These are phyloP conservation scores for Chalaropsis thielavioides DNA, from an alignment of 2,329 filamentous ascomycete genomes.

Conservation along the genomic window DNA sequence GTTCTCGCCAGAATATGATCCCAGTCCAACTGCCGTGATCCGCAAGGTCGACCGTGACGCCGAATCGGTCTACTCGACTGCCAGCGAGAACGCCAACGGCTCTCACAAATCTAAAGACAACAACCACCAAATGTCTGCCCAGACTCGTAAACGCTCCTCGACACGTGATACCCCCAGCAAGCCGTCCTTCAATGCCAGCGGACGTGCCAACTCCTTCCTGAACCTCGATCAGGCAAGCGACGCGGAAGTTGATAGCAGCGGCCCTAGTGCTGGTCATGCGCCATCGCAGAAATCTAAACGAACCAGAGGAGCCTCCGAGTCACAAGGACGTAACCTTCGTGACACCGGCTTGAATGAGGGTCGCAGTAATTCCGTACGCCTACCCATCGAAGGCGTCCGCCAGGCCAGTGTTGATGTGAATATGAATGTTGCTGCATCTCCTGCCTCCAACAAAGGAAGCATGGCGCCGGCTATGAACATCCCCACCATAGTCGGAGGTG, in stretches of 20 bases:
- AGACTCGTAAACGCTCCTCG: slow-evolving; percentile 7
- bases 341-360: slow-evolving; percentile 24
- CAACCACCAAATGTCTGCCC: not conserved
- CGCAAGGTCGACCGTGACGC: slow-evolving; percentile 42
- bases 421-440: slow-evolving; percentile 29
- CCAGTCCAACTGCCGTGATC: slow-evolving; percentile 56
- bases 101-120: not conserved
- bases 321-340: not conserved
- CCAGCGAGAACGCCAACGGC: slow-evolving; percentile 10
- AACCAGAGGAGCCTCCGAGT: slow-evolving; percentile 4
- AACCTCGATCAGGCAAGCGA: slow-evolving; percentile 36
- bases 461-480: slow-evolving; percentile 15
- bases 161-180: slow-evolving; percentile 27
- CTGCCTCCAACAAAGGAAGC: slow-evolving; percentile 26
- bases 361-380: slow-evolving; percentile 27
- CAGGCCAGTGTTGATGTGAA: slow-evolving; percentile 26
- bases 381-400: slow-evolving; percentile 31
- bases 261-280: not conserved
- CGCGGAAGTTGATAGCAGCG: slow-evolving; percentile 27
- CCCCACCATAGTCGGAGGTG: slow-evolving; percentile 33
- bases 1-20: slow-evolving; percentile 64
- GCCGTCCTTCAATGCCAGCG: slow-evolving; percentile 23
- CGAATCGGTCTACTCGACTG: slow-evolving; percentile 21
- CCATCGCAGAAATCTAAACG: not conserved
- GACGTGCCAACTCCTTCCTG: slow-evolving; percentile 36